A percentile compares a stretch with the other conserved stretches of the same genome.
Evolutionary conservation across 139 green algal genomes (phyloP).

Genomic region (Coccomyxa sp.): DNA sequence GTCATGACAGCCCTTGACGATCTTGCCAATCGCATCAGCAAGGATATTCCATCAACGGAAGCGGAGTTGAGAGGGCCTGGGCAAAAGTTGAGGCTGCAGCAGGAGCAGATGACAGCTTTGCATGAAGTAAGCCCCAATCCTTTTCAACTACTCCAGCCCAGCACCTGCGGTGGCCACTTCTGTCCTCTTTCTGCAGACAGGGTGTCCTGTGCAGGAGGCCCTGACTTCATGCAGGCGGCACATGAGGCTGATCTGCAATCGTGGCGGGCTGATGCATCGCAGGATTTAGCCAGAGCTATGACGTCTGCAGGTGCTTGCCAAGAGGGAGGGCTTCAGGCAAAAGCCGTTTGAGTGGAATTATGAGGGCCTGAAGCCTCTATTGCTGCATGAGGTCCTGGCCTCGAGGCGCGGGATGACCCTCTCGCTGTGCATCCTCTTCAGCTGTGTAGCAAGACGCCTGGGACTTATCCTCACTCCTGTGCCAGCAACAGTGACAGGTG

Average conservation of each 20-base stretch:
- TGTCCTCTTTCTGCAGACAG: too few relatives aligned
- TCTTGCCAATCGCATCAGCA: too few relatives aligned
- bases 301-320: conserved; percentile 23
- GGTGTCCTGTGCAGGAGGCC: too few relatives aligned
- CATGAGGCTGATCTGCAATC: too few relatives aligned
- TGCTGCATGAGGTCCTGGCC: conserved; percentile 38
- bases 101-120: not conserved
- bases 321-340: conserved; percentile 13
- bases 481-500: not conserved
- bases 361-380: conserved; percentile 53
- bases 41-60: too few relatives aligned
- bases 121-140: not conserved
- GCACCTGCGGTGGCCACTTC: not conserved
- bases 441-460: conserved; percentile 31
- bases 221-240: too few relatives aligned
- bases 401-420: conserved; percentile 34
- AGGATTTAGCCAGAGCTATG: too few relatives aligned
- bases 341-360: conserved; percentile 81
- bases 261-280: too few relatives aligned
- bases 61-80: too few relatives aligned
- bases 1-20: too few relatives aligned
- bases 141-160: not conserved
- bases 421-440: conserved; percentile 29
- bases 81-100: not conserved
- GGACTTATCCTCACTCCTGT: conserved; percentile 25